phyloP scores from a whole-genome alignment of 768 basidiomycete genomes.

The Termitomyces titanicus region DNA sequence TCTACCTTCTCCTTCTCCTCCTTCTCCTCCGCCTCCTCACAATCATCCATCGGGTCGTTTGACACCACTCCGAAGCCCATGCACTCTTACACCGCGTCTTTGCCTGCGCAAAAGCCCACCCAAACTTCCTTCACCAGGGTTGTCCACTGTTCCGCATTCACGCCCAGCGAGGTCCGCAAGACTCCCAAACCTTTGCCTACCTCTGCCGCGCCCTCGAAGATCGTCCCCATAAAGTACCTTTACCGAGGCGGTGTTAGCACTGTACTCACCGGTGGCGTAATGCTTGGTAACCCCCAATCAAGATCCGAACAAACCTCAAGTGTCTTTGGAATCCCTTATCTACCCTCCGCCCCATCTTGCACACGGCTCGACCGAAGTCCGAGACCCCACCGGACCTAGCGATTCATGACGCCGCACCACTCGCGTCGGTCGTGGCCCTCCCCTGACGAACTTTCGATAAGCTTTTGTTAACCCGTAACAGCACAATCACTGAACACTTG shows the following conservation, averaged over 20 bases:
- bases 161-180: background rate
- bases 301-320: background rate
- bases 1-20: slow-evolving; percentile 27
- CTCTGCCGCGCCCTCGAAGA: slow-evolving; percentile 17
- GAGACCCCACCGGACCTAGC: background rate
- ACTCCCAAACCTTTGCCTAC: slow-evolving; percentile 3
- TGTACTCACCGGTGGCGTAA: slow-evolving; percentile 41
- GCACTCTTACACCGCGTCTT: slow-evolving; percentile 14
- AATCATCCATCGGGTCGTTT: slow-evolving; percentile 20
- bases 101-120: background rate
- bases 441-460: background rate
- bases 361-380: background rate
- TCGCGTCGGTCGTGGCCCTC: background rate
- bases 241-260: slow-evolving; percentile 42
- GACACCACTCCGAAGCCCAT: slow-evolving; percentile 3
- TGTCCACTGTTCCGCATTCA: background rate
- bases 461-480: too few species aligned
- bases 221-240: slow-evolving; percentile 28
- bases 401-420: background rate
- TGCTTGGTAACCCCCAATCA: slow-evolving; percentile 30
- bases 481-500: too few species aligned
- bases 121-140: background rate
- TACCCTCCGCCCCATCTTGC: background rate
- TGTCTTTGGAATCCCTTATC: background rate
- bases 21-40: slow-evolving; percentile 28